Percentiles rank a stretch among this genome's conserved stretches.
Conservation (phyloP, 1,284 basidiomycete species). For the Sporisorium reilianum region DNA sequence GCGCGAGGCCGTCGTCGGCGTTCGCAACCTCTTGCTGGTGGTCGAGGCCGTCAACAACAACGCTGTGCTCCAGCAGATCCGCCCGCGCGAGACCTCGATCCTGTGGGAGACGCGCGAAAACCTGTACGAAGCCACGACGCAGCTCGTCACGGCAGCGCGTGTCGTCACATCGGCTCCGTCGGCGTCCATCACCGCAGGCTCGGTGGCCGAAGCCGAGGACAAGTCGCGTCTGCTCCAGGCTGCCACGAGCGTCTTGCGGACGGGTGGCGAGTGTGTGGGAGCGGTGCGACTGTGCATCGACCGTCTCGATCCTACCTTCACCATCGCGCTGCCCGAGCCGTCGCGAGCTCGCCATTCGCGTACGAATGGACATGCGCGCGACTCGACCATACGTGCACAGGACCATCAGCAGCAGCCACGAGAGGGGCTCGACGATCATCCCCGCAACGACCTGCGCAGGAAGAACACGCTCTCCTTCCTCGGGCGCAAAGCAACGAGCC, state of each 20-base stretch:
- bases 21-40: constrained; percentile 89
- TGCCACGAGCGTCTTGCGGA: constrained; percentile 85
- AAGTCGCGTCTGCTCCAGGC: constrained; percentile 80
- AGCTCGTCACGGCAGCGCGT: constrained; percentile 87
- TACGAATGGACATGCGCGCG: constrained; percentile 8
- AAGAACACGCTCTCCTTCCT: constrained; percentile 72
- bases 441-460: constrained; percentile 43
- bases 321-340: constrained; percentile 41
- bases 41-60: constrained; percentile 77
- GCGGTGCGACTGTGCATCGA: constrained; percentile 60
- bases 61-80: constrained; percentile 36
- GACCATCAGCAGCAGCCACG: constrained; percentile 10
- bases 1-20: constrained; percentile 90
- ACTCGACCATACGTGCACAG: constrained; percentile 10
- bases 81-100: constrained; percentile 54
- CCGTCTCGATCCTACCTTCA: constrained; percentile 41
- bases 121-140: constrained; percentile 85
- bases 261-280: constrained; percentile 62
- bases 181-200: constrained; percentile 70
- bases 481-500: constrained; percentile 71
- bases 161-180: constrained; percentile 71
- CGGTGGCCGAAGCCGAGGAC: constrained; percentile 81
- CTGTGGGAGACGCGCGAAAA: constrained; percentile 78
- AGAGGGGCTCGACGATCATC: constrained; percentile 15
- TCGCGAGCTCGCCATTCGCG: constrained; percentile 29